A percentile compares a stretch with the other conserved stretches of the same genome.
These are phyloP conservation scores for Podospora tetraspora DNA, from an alignment of 495 filamentous ascomycete genomes.

Conservation along the genomic window DNA sequence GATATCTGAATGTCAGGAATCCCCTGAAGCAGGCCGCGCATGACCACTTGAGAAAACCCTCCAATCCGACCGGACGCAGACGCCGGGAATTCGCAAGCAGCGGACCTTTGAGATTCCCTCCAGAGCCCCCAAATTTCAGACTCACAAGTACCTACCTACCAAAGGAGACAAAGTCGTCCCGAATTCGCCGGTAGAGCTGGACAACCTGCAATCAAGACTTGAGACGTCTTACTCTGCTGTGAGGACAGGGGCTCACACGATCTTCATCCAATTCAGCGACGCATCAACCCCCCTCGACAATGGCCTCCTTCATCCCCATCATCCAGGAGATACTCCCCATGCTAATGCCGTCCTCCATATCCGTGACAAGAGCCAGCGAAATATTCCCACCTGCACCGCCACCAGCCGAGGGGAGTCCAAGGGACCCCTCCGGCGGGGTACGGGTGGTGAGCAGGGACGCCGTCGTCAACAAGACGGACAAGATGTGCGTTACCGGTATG, in stretches of 20 bases:
- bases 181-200: background rate
- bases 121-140: background rate
- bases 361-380: slow-evolving; percentile 40
- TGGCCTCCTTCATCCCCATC: slow-evolving; percentile 46
- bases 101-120: background rate
- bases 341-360: slow-evolving; percentile 42
- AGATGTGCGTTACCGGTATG: slow-evolving; percentile 51
- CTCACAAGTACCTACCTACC: background rate
- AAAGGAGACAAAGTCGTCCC: no score
- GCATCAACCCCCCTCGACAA: slow-evolving; percentile 13
- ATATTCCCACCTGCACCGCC: slow-evolving; percentile 35
- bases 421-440: slow-evolving; percentile 30
- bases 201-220: background rate
- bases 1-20: background rate
- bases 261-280: background rate
- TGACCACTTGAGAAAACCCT: background rate
- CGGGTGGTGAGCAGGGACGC: slow-evolving; percentile 53
- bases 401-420: background rate
- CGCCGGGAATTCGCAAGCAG: background rate
- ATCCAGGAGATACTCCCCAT: slow-evolving; percentile 48
- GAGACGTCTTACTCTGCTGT: background rate
- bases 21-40: background rate
- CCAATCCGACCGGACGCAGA: background rate
- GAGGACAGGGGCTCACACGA: background rate
- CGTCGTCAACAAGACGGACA: slow-evolving; percentile 53